Evolutionary conservation across 2,329 filamentous ascomycete genomes (phyloP), one percentile per base, ranked within the genome.

Genomic region (Aspergillus sp.): DNA sequence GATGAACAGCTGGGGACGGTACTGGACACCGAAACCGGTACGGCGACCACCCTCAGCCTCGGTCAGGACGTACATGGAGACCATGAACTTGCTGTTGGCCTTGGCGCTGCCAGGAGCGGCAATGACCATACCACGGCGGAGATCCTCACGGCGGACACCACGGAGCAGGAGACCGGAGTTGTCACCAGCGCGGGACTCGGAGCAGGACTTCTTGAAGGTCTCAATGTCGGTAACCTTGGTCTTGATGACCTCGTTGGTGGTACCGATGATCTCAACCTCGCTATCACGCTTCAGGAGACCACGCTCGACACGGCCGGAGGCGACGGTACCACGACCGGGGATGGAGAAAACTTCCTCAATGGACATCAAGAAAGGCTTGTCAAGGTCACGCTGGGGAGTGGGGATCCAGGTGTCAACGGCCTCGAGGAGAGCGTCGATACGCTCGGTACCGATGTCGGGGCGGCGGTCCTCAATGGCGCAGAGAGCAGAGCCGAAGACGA

Each of bases 191-290:
- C 91, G 88, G 61, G 94, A 96, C 82, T 96, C 92, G 61, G 97
- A 93, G 80, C 95, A 98, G 53, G 92, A 96, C 87, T 99, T 99
- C 87, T 98, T 97, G 86, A 99, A 99, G 68, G 94, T 99, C 85
- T 99, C 95, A 70, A 99, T 98, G 75, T 99, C 96, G 74, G 95
- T 99, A 67, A 99, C 94, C 86, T 97, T 98, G 80, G 95, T 98
- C 88, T 96, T 97, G 84, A 98, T 91, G 68, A 91, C 82, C 49
- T 88, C 85, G 59, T 81, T 80, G 69, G 89, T 88, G 84, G 95
- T 96, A 77, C 95, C 95, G 63, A 99, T 86, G 66, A 99, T 86
- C 84, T 99, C 95, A 68, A 99, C 88, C 75, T 99, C 95, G 66
- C 88, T 85, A 77, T 99, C 95, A 81, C 88, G 91, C 90, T 96